Evolutionary conservation across 2,329 filamentous ascomycete species (phyloP).

Genomic region (Aspergillus glaucus): DNA sequence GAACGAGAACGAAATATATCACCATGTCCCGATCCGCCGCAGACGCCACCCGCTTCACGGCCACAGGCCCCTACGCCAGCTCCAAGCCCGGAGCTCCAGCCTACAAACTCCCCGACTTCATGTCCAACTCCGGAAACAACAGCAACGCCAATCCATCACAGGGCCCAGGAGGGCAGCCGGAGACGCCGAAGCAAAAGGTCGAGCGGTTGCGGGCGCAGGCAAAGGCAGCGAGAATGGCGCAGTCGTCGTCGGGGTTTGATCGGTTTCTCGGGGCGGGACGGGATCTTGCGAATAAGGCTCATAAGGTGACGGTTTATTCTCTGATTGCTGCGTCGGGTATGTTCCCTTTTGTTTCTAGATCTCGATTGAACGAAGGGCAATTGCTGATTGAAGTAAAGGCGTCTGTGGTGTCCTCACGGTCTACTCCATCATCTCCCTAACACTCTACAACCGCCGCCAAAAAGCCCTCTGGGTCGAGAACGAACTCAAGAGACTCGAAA

Average conservation of each 20-base stretch:
- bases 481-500: slow-evolving; percentile 36
- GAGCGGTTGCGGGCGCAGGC: slow-evolving; percentile 62
- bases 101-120: slow-evolving; percentile 27
- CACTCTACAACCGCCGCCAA: slow-evolving; percentile 62
- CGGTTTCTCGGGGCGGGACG: slow-evolving; percentile 48
- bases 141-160: slow-evolving; percentile 8
- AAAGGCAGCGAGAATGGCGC: slow-evolving; percentile 57
- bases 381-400: slow-evolving; percentile 33
- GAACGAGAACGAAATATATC: not conserved
- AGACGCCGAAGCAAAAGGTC: slow-evolving; percentile 65
- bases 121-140: slow-evolving; percentile 10
- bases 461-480: slow-evolving; percentile 55
- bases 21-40: slow-evolving; percentile 43
- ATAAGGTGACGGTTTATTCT: slow-evolving; percentile 54
- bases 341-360: slow-evolving; percentile 11
- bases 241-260: slow-evolving; percentile 53
- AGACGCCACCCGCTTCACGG: slow-evolving; percentile 47
- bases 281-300: slow-evolving; percentile 54
- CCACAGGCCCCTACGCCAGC: slow-evolving; percentile 44
- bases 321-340: slow-evolving; percentile 58
- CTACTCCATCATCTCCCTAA: slow-evolving; percentile 60
- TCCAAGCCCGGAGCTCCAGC: slow-evolving; percentile 29
- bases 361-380: not conserved
- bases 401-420: slow-evolving; percentile 55
- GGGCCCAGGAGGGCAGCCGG: slow-evolving; percentile 31